Evolutionary conservation across 345 rosid species (phyloP).

Genomic region (Gossypium stocksii): DNA sequence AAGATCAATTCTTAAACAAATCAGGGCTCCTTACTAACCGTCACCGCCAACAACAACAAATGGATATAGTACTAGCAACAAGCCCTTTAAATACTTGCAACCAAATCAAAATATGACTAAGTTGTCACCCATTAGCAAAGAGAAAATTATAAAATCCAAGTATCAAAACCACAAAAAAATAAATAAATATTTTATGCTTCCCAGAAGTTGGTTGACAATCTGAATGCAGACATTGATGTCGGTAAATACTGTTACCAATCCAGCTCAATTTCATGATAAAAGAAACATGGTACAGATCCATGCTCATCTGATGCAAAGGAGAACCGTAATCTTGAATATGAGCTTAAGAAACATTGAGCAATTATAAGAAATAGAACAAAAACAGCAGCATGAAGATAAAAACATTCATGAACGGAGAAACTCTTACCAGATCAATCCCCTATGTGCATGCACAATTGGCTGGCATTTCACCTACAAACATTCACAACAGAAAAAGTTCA

Average conservation of each 20-base stretch:
- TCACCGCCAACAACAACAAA: too few relatives aligned
- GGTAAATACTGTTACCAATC: not conserved
- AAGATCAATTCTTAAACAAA: not conserved
- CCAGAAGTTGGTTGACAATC: not conserved
- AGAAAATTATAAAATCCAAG: not conserved
- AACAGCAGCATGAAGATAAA: not conserved
- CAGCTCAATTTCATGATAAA: not conserved
- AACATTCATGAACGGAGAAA: constrained; percentile 5
- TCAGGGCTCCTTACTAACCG: not conserved
- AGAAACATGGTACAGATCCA: not conserved
- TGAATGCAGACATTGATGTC: not conserved
- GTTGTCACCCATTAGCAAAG: not conserved
- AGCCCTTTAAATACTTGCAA: not conserved
- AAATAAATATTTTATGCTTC: not conserved
- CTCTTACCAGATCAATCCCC: constrained; percentile 71
- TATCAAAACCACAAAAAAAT: not conserved
- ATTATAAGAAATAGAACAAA: constrained; percentile 7
- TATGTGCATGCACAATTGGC: constrained; percentile 53
- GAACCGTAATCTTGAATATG: not conserved
- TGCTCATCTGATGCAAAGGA: not conserved
- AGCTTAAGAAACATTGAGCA: not conserved
- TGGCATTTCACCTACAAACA: constrained; percentile 83
- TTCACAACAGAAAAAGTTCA: constrained; percentile 5
- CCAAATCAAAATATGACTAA: not conserved
- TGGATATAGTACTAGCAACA: not conserved